These are phyloP conservation scores for Colletotrichum lupini DNA, from an alignment of 2,329 filamentous ascomycete species.

Conservation along the genomic window DNA sequence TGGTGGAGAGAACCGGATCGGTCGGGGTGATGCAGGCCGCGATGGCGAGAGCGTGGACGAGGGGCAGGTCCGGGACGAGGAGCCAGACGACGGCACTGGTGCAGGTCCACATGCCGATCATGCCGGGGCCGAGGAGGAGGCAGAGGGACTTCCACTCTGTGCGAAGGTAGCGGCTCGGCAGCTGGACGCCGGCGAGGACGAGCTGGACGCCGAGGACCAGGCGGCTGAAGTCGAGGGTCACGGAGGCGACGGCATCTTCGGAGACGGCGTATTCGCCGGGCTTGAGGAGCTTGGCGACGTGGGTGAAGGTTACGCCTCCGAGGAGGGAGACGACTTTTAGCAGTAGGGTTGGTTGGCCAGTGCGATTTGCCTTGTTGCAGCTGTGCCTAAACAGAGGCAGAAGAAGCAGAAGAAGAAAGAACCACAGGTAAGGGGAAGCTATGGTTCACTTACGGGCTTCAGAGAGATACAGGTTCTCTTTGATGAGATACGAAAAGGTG, in stretches of 20 bases:
- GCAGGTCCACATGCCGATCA: constrained; percentile 86
- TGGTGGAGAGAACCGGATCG: constrained; percentile 87
- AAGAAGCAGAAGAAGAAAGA: background rate
- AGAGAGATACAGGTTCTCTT: constrained; percentile 90
- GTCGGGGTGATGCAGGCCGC: constrained; percentile 93
- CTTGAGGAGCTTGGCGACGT: constrained; percentile 79
- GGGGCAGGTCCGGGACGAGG: constrained; percentile 76
- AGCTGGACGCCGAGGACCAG: constrained; percentile 91
- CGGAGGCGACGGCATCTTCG: constrained; percentile 70
- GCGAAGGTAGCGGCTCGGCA: constrained; percentile 84
- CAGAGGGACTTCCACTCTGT: constrained; percentile 82
- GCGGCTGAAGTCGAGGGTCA: constrained; percentile 85
- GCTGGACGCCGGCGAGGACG: constrained; percentile 86
- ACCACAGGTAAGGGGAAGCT: background rate
- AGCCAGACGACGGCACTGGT: constrained; percentile 83
- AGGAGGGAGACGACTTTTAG: constrained; percentile 81
- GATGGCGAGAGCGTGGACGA: constrained; percentile 83
- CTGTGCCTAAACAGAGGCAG: background rate
- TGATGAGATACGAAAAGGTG: constrained; percentile 87
- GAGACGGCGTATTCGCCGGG: constrained; percentile 78
- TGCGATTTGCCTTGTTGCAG: background rate
- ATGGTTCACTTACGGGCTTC: constrained; percentile 76
- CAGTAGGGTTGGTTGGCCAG: constrained; percentile 38
- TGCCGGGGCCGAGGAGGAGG: constrained; percentile 84
- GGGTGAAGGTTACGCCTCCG: constrained; percentile 82